Evolutionary conservation across 169 alveolate species (phyloP).

Genomic region (Perkinsus olseni): DNA sequence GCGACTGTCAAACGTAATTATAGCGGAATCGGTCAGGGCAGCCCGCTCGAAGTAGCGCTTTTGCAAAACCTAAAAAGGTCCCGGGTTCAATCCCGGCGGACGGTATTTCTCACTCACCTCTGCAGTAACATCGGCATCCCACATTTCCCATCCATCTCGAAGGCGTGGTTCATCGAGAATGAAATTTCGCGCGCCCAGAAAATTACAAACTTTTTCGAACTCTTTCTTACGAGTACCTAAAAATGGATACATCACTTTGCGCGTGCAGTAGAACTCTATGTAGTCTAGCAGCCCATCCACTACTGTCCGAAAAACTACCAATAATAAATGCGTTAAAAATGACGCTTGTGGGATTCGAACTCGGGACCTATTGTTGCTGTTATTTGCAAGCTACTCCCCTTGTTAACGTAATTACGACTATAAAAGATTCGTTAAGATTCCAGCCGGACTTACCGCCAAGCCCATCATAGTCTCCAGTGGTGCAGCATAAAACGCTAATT

Average conservation of each 20-base stretch:
- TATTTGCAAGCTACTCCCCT: too few species aligned
- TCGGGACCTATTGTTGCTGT: too few species aligned
- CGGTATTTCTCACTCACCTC: neutral
- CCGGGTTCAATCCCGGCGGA: neutral
- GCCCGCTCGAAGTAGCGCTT: neutral
- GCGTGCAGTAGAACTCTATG: too few species aligned
- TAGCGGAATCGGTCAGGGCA: slow-evolving; percentile 1
- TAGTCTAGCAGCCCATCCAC: too few species aligned
- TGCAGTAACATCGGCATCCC: neutral
- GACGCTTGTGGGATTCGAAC: too few species aligned
- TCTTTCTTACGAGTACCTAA: neutral
- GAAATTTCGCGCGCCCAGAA: neutral
- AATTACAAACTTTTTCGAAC: neutral
- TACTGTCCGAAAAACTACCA: too few species aligned
- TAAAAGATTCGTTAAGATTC: too few species aligned
- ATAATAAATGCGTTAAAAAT: too few species aligned
- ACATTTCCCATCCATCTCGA: neutral
- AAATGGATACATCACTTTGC: too few species aligned
- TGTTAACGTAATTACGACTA: too few species aligned
- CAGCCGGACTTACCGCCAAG: neutral
- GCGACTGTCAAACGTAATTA: slow-evolving; percentile 62
- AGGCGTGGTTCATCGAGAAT: neutral
- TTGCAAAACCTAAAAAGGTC: neutral
- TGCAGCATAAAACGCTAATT: neutral
- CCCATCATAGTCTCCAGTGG: neutral